Base-by-base conservation (phyloP, 345 rosid species). In the Bretschneidera sinensis region DNA sequence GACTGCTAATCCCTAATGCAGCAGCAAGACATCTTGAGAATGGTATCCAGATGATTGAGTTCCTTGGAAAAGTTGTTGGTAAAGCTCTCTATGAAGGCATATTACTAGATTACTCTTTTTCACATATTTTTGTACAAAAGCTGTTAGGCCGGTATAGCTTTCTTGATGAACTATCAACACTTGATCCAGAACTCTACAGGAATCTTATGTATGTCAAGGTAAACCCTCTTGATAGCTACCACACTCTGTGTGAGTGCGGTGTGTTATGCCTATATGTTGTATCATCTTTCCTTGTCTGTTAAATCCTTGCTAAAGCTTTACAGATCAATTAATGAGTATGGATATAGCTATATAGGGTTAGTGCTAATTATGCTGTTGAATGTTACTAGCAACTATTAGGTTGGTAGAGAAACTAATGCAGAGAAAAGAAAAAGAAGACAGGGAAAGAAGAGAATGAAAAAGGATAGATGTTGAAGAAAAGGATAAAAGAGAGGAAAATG, bases 41-140 rank as follows among this genome's bases (percentile, higher is more conserved):
- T 58, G 97, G 98, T 58, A 71, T 84, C 62, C 88, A 78, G 81
- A 87, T 85, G 98, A 84, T 92, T 76, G 98, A 89, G 76, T 92
- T 92, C 71, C 96, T 92, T 65, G 98, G 98, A 67, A 85, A 94
- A 75, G 83, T 92, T 71, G 97, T 92, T 58, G 98, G 98, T 62
- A 87, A 92, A 84, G 97, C 98, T 65, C 86, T 92, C 28, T 92
- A 92, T 61, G 98, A 92, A 75, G 97, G 98, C 72, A 87, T 92
- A 68, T 73, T 92, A 71, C 83, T 89, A 59, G 98, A 92, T 77
- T 92, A 89, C 74, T 82, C 91, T 25, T 92, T 92, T 80, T 85
- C 98, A 25, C 96, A 80, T 65, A 94, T 84, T 66, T 92, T 92
- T 72, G 86, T 92, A 54, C 98, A 80, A 74, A 92, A 92, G 78